Conservation (phyloP, 208 protist genomes). For the Porcisia hertigi region DNA sequence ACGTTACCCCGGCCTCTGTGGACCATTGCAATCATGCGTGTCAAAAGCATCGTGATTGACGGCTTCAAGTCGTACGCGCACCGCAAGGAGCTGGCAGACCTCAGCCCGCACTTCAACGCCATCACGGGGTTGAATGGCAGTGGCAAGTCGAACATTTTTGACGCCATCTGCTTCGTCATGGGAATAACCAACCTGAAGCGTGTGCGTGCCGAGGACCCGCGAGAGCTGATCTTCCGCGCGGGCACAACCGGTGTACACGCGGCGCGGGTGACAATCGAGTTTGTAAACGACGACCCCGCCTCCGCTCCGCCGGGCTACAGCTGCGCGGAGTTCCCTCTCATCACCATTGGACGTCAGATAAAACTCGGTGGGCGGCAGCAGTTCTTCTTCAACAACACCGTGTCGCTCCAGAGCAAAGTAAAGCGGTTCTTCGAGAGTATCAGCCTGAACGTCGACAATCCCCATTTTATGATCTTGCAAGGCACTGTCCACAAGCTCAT, state of each 20-base stretch:
- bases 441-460: constrained; percentile 99
- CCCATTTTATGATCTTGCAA: constrained; percentile 99
- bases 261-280: constrained; percentile 99
- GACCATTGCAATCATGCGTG: constrained; percentile 90
- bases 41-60: constrained; percentile 99
- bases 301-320: constrained; percentile 98
- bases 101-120: constrained; percentile 99
- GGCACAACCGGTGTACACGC: constrained; percentile 99
- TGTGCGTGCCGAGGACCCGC: constrained; percentile 95
- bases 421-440: constrained; percentile 99
- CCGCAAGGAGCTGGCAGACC: constrained; percentile 95
- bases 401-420: constrained; percentile 96
- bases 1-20: too few relatives aligned
- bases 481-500: constrained; percentile 99
- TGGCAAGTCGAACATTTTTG: constrained; percentile 99
- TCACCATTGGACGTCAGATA: constrained; percentile 98
- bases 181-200: constrained; percentile 99
- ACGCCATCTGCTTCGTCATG: constrained; percentile 99
- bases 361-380: constrained; percentile 97
- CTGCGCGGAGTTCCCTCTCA: constrained; percentile 93
- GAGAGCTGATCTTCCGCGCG: constrained; percentile 99
- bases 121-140: constrained; percentile 99
- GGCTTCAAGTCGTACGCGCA: constrained; percentile 99
- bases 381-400: constrained; percentile 99
- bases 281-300: constrained; percentile 97